These are phyloP conservation scores for Westerdykella sp. DNA, from an alignment of 2,329 filamentous ascomycete species.

Conservation along the genomic window DNA sequence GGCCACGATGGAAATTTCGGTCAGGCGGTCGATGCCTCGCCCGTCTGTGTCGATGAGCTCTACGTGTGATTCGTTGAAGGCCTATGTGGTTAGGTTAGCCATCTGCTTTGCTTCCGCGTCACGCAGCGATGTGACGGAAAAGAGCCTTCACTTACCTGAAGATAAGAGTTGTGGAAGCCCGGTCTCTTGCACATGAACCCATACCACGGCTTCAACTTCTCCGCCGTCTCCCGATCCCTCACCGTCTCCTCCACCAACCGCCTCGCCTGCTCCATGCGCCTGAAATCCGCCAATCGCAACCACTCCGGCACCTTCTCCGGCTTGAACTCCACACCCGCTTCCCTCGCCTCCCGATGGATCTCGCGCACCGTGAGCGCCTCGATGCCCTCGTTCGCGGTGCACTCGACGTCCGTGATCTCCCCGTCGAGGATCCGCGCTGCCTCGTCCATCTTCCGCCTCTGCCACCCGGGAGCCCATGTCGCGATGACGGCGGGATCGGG, in stretches of 20 bases:
- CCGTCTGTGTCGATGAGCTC: conserved; percentile 55
- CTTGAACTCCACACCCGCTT: conserved; percentile 23
- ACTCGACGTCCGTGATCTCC: conserved; percentile 10
- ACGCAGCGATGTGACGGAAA: no score
- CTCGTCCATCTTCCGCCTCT: conserved; percentile 41
- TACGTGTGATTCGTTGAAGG: conserved; percentile 55
- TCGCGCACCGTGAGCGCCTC: conserved; percentile 38
- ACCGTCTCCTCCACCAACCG: conserved; percentile 45
- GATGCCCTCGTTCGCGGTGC: conserved; percentile 13
- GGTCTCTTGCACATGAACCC: conserved; percentile 57
- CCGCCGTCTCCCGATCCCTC: conserved; percentile 45
- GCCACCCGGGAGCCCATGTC: conserved; percentile 42
- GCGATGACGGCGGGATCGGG: conserved; percentile 38
- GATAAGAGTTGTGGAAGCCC: conserved; percentile 54
- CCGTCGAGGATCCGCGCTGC: conserved; percentile 33
- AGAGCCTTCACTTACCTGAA: conserved; percentile 23
- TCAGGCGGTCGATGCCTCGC: conserved; percentile 45
- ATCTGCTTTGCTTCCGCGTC: no score
- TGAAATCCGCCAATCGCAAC: conserved; percentile 41
- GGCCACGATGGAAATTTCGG: conserved; percentile 41
- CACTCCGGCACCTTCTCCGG: no score
- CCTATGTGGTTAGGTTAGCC: not conserved
- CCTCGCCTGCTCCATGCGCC: conserved; percentile 39
- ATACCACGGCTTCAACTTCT: conserved; percentile 53
- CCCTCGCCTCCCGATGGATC: conserved; percentile 17